Evolutionary conservation across 176 grass and related monocot species (phyloP), one percentile per base, ranked within the genome.

Genomic region (Dendrocalamus sinicus): DNA sequence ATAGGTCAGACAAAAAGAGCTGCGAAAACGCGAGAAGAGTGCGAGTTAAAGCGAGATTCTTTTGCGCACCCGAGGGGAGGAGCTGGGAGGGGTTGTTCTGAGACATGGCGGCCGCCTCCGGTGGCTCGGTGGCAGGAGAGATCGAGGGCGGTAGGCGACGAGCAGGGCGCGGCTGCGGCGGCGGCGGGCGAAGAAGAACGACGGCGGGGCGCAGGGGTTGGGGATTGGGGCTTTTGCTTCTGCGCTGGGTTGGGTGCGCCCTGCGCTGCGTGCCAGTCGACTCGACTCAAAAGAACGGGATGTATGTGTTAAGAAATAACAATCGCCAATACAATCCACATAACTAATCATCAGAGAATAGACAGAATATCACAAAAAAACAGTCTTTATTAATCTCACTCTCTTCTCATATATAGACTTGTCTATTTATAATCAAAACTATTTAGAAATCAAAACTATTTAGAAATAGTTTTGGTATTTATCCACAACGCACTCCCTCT

Each of bases 81-180:
- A 99, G 92, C 84, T 96, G 96, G 54, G 96, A 99, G 13, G 96
- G 96, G 78, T 99, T 99, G 84, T 89, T 93, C 85, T 93, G 94
- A 86, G 94, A 96, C 85, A 91, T 91, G 54, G 7, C 45, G 22
- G 53, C 63, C n/a, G 24, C 60, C 62, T 63, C 69, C 17, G 73
- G 8, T 66, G 30, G 41, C 5, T 5, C 41, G 39, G 44, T 8
- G 44, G 44, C 8, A 6, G 50, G 41, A 1, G 70, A n/a, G 57
- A 13, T 39, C 16, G 32, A 67, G 70, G 39, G 9, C 11, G 57
- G 39, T 5, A 12, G n/a, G 54, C 54, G n/a, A 22, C 35, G 55
- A 17, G 8, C 13, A 83, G 16, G 55, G n/a, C 32, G 23, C 67
- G 24, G 16, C 86, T 9, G 69, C 24, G 6, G 30, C 83, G 41